Conservation (phyloP, 192 early-diverging fungal species). For the Coemansia javaensis region DNA sequence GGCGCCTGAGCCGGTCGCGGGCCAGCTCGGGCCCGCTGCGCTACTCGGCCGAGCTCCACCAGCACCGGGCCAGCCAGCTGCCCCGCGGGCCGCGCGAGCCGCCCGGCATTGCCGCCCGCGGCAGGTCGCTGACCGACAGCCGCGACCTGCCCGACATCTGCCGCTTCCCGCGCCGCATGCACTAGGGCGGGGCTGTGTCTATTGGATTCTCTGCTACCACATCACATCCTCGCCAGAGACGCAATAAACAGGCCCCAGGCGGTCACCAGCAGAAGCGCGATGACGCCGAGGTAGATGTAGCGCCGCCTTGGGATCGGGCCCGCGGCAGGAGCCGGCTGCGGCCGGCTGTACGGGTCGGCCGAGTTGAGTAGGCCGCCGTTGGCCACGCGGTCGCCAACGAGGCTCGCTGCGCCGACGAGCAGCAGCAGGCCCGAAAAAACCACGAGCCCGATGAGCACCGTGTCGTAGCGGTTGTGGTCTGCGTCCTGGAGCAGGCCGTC, state of each 20-base stretch:
- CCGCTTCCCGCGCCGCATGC: slow-evolving; percentile 29
- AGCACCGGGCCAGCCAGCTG: slow-evolving; percentile 1
- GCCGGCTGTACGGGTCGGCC: slow-evolving; percentile 21
- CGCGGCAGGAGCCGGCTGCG: neutral
- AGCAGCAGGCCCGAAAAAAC: slow-evolving; percentile 36
- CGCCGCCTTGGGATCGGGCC: slow-evolving; percentile 18
- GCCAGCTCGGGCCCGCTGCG: slow-evolving; percentile 10
- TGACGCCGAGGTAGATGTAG: slow-evolving; percentile 37
- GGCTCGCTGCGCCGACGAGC: slow-evolving; percentile 19
- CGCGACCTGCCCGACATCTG: slow-evolving; percentile 8
- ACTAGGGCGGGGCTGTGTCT: slow-evolving; percentile 2
- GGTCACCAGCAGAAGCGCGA: slow-evolving; percentile 29
- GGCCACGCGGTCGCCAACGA: slow-evolving; percentile 18
- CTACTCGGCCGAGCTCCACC: slow-evolving; percentile 2
- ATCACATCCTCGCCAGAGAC: slow-evolving; percentile 20
- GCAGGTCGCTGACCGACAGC: slow-evolving; percentile 6
- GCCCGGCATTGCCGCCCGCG: neutral
- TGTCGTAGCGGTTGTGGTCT: slow-evolving; percentile 49
- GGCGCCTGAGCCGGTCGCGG: slow-evolving; percentile 8
- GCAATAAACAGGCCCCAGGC: slow-evolving; percentile 40
- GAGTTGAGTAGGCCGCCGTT: slow-evolving; percentile 38
- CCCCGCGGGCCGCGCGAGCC: too few relatives aligned
- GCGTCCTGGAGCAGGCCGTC: slow-evolving; percentile 49
- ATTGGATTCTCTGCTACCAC: neutral
- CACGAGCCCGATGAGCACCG: slow-evolving; percentile 40